phyloP scores from a whole-genome alignment of 73 alveolate genomes.

The Paramecium primaurelia region DNA sequence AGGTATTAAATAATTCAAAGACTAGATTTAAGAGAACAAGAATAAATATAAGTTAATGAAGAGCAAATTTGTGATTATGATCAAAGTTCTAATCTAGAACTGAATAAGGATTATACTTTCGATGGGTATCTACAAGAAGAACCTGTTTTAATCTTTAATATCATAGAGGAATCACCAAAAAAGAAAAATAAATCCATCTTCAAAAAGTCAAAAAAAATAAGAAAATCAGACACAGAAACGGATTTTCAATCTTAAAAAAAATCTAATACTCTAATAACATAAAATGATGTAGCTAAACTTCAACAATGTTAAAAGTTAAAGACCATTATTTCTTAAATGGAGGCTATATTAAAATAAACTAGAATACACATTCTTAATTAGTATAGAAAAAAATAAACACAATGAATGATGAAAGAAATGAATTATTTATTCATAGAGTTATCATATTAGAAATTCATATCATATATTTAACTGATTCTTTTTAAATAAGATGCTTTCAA shows the following conservation, averaged over 20 bases:
- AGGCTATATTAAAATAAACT: background rate
- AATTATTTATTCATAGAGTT: background rate
- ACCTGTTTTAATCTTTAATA: background rate
- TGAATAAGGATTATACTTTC: background rate
- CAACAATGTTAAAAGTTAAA: background rate
- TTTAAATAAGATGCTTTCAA: background rate
- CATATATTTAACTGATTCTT: background rate
- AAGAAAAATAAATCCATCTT: background rate
- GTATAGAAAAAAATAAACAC: background rate
- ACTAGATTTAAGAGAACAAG: background rate
- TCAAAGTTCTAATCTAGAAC: background rate
- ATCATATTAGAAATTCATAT: background rate
- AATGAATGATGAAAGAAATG: background rate
- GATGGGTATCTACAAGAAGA: conserved; percentile 34
- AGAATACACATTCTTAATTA: background rate
- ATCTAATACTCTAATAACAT: background rate
- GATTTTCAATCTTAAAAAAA: background rate
- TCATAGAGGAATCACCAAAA: background rate
- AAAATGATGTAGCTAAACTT: background rate
- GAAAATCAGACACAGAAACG: conserved; percentile 29
- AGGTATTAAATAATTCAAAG: background rate
- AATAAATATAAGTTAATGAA: background rate
- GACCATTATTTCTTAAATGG: conserved; percentile 28
- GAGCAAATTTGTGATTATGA: background rate
- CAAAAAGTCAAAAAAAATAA: background rate